Percentiles rank a stretch among this genome's conserved stretches.
Evolutionary conservation across 768 basidiomycete species (phyloP).

Genomic region (Multifurca ochricompacta): DNA sequence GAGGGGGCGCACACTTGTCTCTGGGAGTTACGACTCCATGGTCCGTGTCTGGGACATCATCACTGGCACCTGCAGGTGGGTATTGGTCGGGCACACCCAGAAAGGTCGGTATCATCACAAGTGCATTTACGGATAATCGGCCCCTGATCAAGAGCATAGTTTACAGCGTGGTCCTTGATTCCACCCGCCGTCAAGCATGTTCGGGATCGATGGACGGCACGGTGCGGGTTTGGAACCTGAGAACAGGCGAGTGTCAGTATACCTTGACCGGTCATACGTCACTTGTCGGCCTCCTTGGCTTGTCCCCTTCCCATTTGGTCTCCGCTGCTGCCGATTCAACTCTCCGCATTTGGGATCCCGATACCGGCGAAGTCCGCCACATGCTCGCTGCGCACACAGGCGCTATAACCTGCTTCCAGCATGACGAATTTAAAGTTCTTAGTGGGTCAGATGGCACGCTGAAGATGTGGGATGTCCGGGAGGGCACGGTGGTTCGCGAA

Average conservation of each 20-base stretch:
- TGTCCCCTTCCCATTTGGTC: constrained; percentile 85
- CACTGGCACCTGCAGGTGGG: constrained; percentile 71
- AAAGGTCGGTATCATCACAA: constrained; percentile 53
- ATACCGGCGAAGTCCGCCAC: constrained; percentile 69
- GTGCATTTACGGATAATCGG: background rate
- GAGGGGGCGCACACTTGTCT: constrained; percentile 81
- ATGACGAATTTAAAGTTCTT: constrained; percentile 95
- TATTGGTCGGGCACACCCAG: constrained; percentile 81
- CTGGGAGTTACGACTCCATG: constrained; percentile 92
- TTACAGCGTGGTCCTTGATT: constrained; percentile 91
- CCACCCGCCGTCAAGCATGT: constrained; percentile 78
- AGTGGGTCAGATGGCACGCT: constrained; percentile 93
- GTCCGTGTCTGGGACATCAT: constrained; percentile 95
- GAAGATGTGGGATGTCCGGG: constrained; percentile 95
- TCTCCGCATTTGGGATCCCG: constrained; percentile 89
- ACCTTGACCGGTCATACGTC: constrained; percentile 88
- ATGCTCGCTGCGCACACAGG: constrained; percentile 87
- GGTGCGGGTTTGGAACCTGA: constrained; percentile 89
- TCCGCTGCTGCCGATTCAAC: constrained; percentile 97
- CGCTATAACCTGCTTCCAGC: constrained; percentile 99
- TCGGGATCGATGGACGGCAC: constrained; percentile 99
- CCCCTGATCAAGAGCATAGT: constrained; percentile 42
- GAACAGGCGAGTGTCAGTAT: constrained; percentile 71
- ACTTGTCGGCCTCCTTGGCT: constrained; percentile 85
- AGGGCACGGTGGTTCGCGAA: constrained; percentile 81